Conservation (phyloP, 805 yeast species). For the Kodamaea laetipori region DNA sequence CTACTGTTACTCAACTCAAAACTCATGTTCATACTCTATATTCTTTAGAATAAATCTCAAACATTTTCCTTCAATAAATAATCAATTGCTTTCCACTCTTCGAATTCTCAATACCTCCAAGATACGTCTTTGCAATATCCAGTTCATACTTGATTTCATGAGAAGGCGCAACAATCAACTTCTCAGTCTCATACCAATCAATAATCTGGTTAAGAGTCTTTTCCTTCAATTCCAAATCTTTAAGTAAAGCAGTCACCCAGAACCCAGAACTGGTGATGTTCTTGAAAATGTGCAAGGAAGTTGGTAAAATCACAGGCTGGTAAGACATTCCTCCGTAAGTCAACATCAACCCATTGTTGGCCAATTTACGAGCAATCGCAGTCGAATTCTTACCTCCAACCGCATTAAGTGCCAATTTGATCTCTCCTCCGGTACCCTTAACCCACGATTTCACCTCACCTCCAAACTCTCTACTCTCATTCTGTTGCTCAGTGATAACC, state of each 20-base stretch:
- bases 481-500: constrained; percentile 88
- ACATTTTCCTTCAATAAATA: constrained; percentile 22
- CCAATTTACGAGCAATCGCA: constrained; percentile 79
- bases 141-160: constrained; percentile 26
- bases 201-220: constrained; percentile 40
- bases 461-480: constrained; percentile 66
- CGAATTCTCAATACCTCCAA: constrained; percentile 35
- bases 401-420: constrained; percentile 84
- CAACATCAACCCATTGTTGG: constrained; percentile 70
- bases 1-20: no score
- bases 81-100: constrained; percentile 43
- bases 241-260: constrained; percentile 74
- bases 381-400: constrained; percentile 90
- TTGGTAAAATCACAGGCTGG: constrained; percentile 91
- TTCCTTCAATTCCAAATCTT: constrained; percentile 37
- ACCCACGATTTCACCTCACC: constrained; percentile 58
- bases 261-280: constrained; percentile 84
- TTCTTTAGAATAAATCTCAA: no score
- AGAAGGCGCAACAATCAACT: constrained; percentile 41
- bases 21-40: neutral
- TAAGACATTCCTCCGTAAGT: constrained; percentile 98
- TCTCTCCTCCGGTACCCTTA: constrained; percentile 48
- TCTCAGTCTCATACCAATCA: constrained; percentile 44
- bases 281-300: constrained; percentile 86
- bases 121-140: constrained; percentile 25